phyloP scores from a whole-genome alignment of 192 early-diverging fungal genomes.

The Spinellus fusiger region DNA sequence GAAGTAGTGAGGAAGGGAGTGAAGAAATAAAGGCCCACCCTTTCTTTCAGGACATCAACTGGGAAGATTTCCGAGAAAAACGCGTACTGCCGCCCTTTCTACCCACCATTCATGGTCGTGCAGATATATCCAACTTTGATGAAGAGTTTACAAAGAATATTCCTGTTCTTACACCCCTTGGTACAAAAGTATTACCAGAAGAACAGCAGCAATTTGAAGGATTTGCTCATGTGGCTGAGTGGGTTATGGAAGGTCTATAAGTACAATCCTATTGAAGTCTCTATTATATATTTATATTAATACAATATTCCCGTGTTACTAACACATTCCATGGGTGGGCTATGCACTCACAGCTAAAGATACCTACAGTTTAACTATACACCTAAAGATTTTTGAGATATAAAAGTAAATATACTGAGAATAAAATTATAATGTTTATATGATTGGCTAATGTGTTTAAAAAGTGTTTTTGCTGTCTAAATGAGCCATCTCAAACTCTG shows the following conservation, averaged over 20 bases:
- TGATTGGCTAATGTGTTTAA: too few relatives aligned
- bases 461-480: too few relatives aligned
- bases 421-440: too few relatives aligned
- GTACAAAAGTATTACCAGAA: constrained; percentile 70
- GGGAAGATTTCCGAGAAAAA: constrained; percentile 65
- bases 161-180: constrained; percentile 82
- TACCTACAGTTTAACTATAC: too few relatives aligned
- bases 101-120: constrained; percentile 58
- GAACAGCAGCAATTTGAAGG: constrained; percentile 88
- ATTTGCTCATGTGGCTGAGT: constrained; percentile 84
- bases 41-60: constrained; percentile 71
- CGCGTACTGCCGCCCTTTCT: constrained; percentile 65
- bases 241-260: constrained; percentile 64
- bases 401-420: too few relatives aligned
- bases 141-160: constrained; percentile 89
- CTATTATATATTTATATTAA: too few relatives aligned
- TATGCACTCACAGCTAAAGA: too few relatives aligned
- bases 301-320: too few relatives aligned
- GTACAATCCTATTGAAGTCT: too few relatives aligned
- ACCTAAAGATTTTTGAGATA: too few relatives aligned
- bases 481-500: too few relatives aligned
- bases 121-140: constrained; percentile 95
- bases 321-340: too few relatives aligned
- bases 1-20: constrained; percentile 53
- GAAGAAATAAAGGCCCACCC: constrained; percentile 69